Base-by-base conservation (phyloP, 306 rosid species). In the Fragaria vesca region DNA sequence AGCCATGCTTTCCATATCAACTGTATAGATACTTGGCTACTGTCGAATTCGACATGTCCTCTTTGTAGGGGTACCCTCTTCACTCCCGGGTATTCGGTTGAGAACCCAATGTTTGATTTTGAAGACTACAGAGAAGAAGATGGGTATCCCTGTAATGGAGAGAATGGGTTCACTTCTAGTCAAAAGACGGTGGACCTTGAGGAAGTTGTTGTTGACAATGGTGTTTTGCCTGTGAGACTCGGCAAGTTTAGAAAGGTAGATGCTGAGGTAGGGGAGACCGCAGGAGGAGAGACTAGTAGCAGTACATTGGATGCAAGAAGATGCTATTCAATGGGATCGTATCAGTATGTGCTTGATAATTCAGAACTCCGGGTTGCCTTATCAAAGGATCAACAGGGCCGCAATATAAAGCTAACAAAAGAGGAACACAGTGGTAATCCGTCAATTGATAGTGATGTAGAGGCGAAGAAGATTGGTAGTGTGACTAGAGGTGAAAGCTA, bases 21-120 rank as follows among this genome's bases (percentile, higher is more conserved):
- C 71, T 95, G 99, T 85, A 95, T 95, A 74, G 99, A 95, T 87
- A 95, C 99, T 28, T 95, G 99, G 99, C 89, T 95, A 34, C 71
- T 95, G 24, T 93, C 99, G 16, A 95, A 95, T 45, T 95, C 99
- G 1, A 92, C 99, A 0, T 95, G 99, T 58, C 99, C 99, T 26
- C 93, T 95, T 65, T 95, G 99, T 71, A 89, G 99, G 73, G 97
- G 99, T 21, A 86, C 96, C 46, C 93, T 93, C 57, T 89, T 89
- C 45, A 58, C 83, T 68, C 94, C 87, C 0, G 97, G 86, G 0
- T 86, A 86, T 74, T 76, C 97, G 0, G 50, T 92, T 11, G 97
- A 93, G 75, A 91, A 88, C 32, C 97, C 99, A 2, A 88, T 91
- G 17, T 95, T 85, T 42, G 97, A 95, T 82, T 88, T 79, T 72